Base-by-base conservation (phyloP, 257 asterid genomes). In the Perilla frutescens region DNA sequence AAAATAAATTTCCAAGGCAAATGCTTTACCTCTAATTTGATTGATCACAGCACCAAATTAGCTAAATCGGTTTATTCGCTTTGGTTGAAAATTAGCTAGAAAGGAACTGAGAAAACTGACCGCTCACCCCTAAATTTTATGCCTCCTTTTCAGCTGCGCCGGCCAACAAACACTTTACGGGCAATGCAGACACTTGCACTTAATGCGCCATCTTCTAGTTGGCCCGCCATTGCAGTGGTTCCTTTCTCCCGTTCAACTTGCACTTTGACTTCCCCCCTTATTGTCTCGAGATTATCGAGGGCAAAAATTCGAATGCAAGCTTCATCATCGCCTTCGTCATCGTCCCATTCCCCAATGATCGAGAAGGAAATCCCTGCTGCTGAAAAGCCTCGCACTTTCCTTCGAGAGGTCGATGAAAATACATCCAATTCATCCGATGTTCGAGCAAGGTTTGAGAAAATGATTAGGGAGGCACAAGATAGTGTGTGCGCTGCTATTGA, bases 381-480 rank as follows among this genome's bases (percentile, higher is more conserved):
- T 12, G 83, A 85, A 47, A 85, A 81, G 68, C 93, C 98, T 71
- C 41, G 76, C 51, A 85, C 97, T 6, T 93, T 93, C 77, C 90
- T 93, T 62, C 83, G 96, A 32, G 84, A 82, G 31, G 48, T 89
- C 34, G 96, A 90, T 62, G 87, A 76, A 39, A 54, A 48, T 14
- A 26, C 70, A 14, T 57, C 84, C 29, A 39, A 61, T 7, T 75
- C 83, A 34, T 34, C 37, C 37, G 37, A 34, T 72, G 86, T 91
- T 15, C 76, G 97, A 59, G 81, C 84, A 37, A 86, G 93, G 70
- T 93, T 91, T 74, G 98, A 93, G 89, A 89, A 87, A 79, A 91
- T 91, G 98, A 93, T 93, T 36, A 88, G 96, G 84, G 94, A 84
- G 65, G 96, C 81, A 5, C 98, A 93, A 82, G 96, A 93, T 74